Evolutionary conservation across 2,329 filamentous ascomycete species (phyloP), one percentile per base, ranked within the genome.

Genomic region (Beauveria caledonica): DNA sequence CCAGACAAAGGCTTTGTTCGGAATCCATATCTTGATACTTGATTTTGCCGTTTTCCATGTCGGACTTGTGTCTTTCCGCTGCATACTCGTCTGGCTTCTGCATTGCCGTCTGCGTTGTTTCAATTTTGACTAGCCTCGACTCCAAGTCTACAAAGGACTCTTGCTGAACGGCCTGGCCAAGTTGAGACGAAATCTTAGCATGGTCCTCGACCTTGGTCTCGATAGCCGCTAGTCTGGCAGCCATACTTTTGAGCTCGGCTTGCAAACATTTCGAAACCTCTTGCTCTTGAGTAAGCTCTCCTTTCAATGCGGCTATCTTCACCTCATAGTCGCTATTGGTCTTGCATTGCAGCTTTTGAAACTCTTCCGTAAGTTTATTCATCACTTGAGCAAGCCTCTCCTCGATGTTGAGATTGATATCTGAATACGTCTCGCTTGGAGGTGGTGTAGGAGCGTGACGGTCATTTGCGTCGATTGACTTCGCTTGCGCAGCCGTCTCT

Each of bases 401-500:
- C 5, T 60, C 51, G 15, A 55, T 42, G 13, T 19, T 33, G 44
- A 50, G 21, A 21, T 49, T 8, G 9, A 25, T 45, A 33, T 55
- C 42, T 8, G 51, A 55, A 17, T 39, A 52, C 25, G 58, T 60
- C n/a, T 56, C 58, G 23, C 51, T 55, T 17, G 44, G 44, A 15
- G 58, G 44, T 17, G 58, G 44, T n/a, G 51, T 60, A 17, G 25
- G 58, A 23, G 44, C 13, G 15, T 44, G 42, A 6, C 23, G 39
- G 4, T n/a, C n/a, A 19, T 33, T 33, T 13, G 7, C 25, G 29
- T 42, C 3, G 17, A 23, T n/a, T 10, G n/a, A 3, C 8, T 40
- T 49, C 11, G 44, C 10, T 13, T 36, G 46, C 25, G 39, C 13
- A 1, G 8, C 21, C 8, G 25, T 9, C 23, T 59, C 56, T 29